phyloP scores from a whole-genome alignment of 805 yeast genomes.

The Starmerella gropengiesseri region DNA sequence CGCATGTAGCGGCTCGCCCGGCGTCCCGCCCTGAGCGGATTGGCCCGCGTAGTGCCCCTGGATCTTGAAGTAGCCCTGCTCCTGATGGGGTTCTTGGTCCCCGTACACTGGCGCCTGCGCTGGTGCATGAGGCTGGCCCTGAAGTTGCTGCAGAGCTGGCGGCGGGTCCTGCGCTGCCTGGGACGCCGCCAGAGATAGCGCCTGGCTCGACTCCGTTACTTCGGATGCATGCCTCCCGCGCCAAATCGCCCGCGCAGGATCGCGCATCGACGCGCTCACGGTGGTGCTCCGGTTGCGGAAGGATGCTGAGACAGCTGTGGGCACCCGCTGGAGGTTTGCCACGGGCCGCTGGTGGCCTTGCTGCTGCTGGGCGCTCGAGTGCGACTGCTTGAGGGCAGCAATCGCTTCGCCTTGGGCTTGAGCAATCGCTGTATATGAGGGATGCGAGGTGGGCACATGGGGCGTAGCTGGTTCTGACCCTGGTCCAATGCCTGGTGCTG shows the following conservation, averaged over 20 bases:
- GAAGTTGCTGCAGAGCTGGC: not conserved
- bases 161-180: not conserved
- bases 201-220: not conserved
- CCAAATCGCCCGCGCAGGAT: not conserved
- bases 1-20: not conserved
- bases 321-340: not conserved
- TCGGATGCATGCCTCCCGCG: constrained; percentile 1
- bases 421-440: not conserved
- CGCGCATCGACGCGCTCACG: constrained; percentile 7
- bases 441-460: too few relatives aligned
- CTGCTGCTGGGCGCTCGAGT: not conserved
- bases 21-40: not conserved
- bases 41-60: not conserved
- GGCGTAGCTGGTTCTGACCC: too few relatives aligned
- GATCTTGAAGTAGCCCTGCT: not conserved
- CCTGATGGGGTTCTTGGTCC: not conserved
- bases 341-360: not conserved
- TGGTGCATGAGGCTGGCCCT: constrained; percentile 2
- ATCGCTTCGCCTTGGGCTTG: constrained; percentile 2
- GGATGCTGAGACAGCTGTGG: constrained; percentile 3
- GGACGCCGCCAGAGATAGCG: not conserved
- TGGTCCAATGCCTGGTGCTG: too few relatives aligned
- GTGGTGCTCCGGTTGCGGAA: constrained; percentile 14
- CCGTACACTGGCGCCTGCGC: constrained; percentile 6
- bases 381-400: not conserved